Base-by-base conservation (phyloP, 805 yeast genomes). In the Wickerhamomyces canadensis region DNA sequence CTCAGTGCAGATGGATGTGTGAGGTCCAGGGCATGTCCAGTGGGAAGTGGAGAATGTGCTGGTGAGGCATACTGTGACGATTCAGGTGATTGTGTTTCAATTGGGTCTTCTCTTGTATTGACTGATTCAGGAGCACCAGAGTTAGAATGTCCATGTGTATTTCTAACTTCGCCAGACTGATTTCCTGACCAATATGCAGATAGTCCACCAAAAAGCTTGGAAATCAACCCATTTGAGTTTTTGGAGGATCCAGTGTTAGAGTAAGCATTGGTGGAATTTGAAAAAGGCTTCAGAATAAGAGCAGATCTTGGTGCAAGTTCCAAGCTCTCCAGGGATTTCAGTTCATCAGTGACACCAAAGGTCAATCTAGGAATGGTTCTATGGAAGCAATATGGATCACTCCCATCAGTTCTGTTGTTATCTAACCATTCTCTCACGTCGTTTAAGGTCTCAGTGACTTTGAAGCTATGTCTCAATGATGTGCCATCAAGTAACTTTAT, bases 291-390 rank as follows among this genome's bases (percentile, higher is more conserved):
- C 45, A 88, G 62, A 18, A 85, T 78, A 33, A 88, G 58, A 0
- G 83, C 85, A 10, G 94, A 80, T 40, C 94, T 67, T 3, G 91
- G 89, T 13, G 74, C 68, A 35, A 88, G 62, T 17, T 76, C 78
- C 37, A 88, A 62, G 4, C 65, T 70, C 19, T 54, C 55, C 27
- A 88, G 62, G 3, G 77, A 60, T 41, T 61, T 60, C 38, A 68
- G 67, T 48, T 87, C 91, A 34, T 81, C 83, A 0, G 76, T 72
- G 4, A 69, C 72, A 2, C 78, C 62, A 42, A 81, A 87, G 0
- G 81, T 73, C 5, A 75, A 68, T 40, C 84, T 71, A 16, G 86
- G 89, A 32, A 76, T 65, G 30, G 64, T 65, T 44, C 75, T 65
- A 45, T 74, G 77, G 47, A 68, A 69, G 11, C 59, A 55, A 42